Evolutionary conservation across 164 flowering plant genomes (phyloP), one percentile per base, ranked within the genome.

Genomic region (Tetracentron sinense): DNA sequence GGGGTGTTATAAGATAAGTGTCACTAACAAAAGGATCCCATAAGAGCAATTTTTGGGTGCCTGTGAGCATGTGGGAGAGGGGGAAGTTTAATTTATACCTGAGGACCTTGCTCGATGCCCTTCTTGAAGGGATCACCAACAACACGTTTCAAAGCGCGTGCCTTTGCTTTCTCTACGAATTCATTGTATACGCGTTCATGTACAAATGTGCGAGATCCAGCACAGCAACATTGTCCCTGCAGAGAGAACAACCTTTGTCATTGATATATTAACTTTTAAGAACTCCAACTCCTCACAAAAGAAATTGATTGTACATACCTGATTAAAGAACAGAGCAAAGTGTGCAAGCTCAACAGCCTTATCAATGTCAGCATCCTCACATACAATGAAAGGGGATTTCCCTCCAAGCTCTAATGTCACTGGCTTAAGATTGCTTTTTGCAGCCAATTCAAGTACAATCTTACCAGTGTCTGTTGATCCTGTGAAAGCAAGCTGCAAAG

Each of bases 321-420:
- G 89, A 57, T 91, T 91, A 69, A 84, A 91, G 77, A 91, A 91
- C 42, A 89, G 76, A 47, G 97, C 97, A 73, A 80, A 83, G 57
- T 91, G 97, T 23, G 97, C 93, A 63, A 75, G 82, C 74, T 87
- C 96, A 14, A 86, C 97, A 57, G 96, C 97, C 31, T 76, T 26
- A 60, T 89, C 88, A 47, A 92, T 33, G 54, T 92, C 84, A 60
- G 89, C 97, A 81, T 88, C 97, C 63, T 88, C 93, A 38, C 85
- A 88, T 2, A 91, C 72, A 66, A 91, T 92, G 72, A 89, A 87
- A 60, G 97, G 97, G 21, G 97, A 92, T 81, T 92, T 92, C 46
- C 97, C 97, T 58, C 97, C 97, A 61, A 91, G 97, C 76, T 89
- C 97, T 42, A 91, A 61, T n/a, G 97, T 85, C 31, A 89, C 97